Evolutionary conservation across 495 filamentous ascomycete species (phyloP), one percentile per base, ranked within the genome.

Genomic region (Elasticomyces elasticus): DNA sequence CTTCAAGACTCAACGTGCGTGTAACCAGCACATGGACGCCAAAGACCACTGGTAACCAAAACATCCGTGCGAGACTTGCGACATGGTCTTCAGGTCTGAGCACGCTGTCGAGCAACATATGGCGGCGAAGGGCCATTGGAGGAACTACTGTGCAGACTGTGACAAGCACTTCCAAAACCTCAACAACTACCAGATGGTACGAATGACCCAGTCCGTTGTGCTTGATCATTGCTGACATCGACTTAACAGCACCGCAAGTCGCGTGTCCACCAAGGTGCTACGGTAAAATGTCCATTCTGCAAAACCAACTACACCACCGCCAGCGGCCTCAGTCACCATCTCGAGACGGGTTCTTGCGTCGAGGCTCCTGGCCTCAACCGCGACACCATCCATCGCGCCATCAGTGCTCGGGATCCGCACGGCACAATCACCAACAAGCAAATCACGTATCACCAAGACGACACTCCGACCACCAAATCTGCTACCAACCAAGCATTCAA

Each of bases 221-320:
- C 25, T 5, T 27, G 19, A 22, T 27, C 17, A 13, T 24, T 24
- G 22, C 43, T 47, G 43, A 47, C 43, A 13, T 47, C 20, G 44
- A 33, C 30, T 10, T 10, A 5, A 26, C 48, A 76, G 73, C 74
- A 78, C 56, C 60, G 72, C 1, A 71, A 74, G 22, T 77, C 74
- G 0, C 62, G 59, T 69, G 84, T 92, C 64, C 77, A 90, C 58
- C 85, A 87, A 62, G 89, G 94, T 69, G 85, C 79, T 31, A 87
- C 82, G 64, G 79, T 74, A 38, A 0, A 38, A 5, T 79, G 73
- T 43, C 70, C 74, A 1, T 76, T 77, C 65, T 78, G 74, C 63
- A 64, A 63, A 26, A 25, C 23, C 20, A 43, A 6, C 7, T 75
- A 68, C 54, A 68, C 67, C 7, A 65, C 70, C 5, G 68, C 71